Evolutionary conservation across 23 red algal species (phyloP).

Genomic region (Agarophyton chilense): DNA sequence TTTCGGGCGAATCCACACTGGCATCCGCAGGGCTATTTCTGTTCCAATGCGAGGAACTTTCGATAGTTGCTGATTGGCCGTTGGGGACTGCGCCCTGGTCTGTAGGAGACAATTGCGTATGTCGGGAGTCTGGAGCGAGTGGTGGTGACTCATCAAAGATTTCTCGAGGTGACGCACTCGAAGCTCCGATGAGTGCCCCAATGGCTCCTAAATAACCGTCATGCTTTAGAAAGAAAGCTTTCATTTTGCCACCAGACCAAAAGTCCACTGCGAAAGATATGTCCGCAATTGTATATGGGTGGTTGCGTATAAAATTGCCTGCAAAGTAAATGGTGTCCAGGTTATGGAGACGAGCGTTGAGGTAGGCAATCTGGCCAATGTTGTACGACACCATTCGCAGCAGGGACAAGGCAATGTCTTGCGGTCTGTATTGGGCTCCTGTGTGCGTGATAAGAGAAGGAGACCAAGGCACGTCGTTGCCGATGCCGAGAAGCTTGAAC

Average conservation of each 20-base stretch:
- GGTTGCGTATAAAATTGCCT: constrained; percentile 96
- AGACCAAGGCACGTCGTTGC: constrained; percentile 26
- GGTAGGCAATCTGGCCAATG: constrained; percentile 90
- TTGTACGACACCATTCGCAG: constrained; percentile 96
- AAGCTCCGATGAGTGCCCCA: constrained; percentile 78
- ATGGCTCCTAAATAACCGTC: constrained; percentile 96
- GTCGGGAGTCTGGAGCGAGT: not conserved
- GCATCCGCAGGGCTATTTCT: not conserved
- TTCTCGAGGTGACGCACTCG: constrained; percentile 39
- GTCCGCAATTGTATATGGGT: constrained; percentile 89
- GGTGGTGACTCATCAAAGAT: constrained; percentile 21
- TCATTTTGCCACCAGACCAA: constrained; percentile 86
- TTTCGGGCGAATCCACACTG: not conserved
- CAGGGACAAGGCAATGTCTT: constrained; percentile 87
- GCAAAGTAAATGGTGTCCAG: constrained; percentile 96
- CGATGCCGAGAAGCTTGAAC: constrained; percentile 43
- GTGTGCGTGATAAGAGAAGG: constrained; percentile 47
- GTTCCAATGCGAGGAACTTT: not conserved
- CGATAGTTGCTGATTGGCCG: not conserved
- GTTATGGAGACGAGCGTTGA: constrained; percentile 79
- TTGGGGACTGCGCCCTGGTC: not conserved
- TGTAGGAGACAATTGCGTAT: not conserved
- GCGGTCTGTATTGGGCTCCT: constrained; percentile 72
- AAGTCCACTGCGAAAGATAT: constrained; percentile 95
- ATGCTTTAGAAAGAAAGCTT: constrained; percentile 91